A percentile compares a stretch with the other conserved stretches of the same genome.
Evolutionary conservation across 768 basidiomycete species (phyloP).

Genomic region (Pilatotrama ljubarskyi): DNA sequence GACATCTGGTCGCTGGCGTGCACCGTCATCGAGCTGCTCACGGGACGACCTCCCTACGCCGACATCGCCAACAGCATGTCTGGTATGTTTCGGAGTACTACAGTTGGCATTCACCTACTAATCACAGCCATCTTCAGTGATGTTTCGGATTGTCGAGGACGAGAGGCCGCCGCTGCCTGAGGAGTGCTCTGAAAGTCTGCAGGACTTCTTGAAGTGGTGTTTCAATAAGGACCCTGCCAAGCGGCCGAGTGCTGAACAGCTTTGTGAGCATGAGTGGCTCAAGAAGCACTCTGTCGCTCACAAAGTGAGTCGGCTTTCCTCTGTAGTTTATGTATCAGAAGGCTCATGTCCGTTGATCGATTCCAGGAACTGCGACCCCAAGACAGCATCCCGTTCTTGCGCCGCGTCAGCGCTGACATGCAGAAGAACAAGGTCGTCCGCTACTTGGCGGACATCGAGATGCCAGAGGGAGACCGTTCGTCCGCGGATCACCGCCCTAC

Average conservation of each 20-base stretch:
- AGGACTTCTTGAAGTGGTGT: conserved; percentile 82
- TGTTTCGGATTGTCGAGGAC: conserved; percentile 98
- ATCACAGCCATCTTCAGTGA: conserved; percentile 50
- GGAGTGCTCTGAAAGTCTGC: conserved; percentile 70
- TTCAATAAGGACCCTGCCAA: conserved; percentile 84
- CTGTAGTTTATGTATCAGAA: conserved; percentile 2
- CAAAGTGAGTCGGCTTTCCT: conserved; percentile 51
- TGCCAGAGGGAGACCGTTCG: conserved; percentile 42
- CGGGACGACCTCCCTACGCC: conserved; percentile 88
- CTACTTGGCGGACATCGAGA: conserved; percentile 46
- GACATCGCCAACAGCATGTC: conserved; percentile 90
- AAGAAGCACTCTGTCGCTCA: conserved; percentile 76
- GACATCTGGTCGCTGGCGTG: conserved; percentile 97
- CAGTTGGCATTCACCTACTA: neutral
- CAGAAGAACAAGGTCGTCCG: conserved; percentile 69
- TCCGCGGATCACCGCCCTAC: conserved; percentile 40
- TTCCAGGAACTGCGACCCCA: conserved; percentile 79
- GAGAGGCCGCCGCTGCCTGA: conserved; percentile 85
- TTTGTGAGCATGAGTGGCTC: conserved; percentile 93
- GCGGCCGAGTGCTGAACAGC: conserved; percentile 80
- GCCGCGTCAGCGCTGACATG: conserved; percentile 85
- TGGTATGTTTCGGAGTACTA: conserved; percentile 45
- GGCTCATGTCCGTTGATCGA: neutral
- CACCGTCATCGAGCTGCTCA: conserved; percentile 91
- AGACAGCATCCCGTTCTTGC: conserved; percentile 93